These are phyloP conservation scores for Nematodospora valgi DNA, from an alignment of 805 yeast species.

Conservation along the genomic window DNA sequence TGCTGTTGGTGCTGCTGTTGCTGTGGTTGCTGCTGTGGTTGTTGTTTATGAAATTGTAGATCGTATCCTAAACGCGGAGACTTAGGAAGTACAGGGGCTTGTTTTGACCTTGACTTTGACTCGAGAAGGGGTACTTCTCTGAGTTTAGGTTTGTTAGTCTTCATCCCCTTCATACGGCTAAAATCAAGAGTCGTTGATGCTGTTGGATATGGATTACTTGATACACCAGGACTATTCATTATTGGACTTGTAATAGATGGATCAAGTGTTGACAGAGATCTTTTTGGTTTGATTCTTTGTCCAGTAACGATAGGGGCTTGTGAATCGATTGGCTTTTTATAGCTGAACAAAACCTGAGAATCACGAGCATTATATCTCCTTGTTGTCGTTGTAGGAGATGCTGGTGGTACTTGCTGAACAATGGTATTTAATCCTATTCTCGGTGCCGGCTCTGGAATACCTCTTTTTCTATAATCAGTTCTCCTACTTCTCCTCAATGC, in stretches of 20 bases:
- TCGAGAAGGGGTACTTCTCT: not conserved
- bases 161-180: not conserved
- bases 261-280: not conserved
- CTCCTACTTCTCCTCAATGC: conserved; percentile 30
- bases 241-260: not conserved
- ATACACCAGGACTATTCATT: not conserved
- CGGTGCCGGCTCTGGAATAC: conserved; percentile 6
- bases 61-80: not conserved
- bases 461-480: conserved; percentile 35
- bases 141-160: not conserved
- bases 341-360: conserved; percentile 35
- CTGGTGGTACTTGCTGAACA: conserved; percentile 1
- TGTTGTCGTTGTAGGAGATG: conserved; percentile 1
- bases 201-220: conserved; percentile 4
- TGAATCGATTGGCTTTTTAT: conserved; percentile 22
- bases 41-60: conserved; percentile 1
- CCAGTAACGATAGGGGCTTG: not conserved
- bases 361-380: conserved; percentile 10
- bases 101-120: conserved; percentile 1
- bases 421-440: not conserved
- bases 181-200: conserved; percentile 3
- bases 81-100: not conserved
- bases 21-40: conserved; percentile 5
- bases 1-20: conserved; percentile 6
- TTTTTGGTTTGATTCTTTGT: not conserved